These are phyloP conservation scores for Sporothrix schenckii DNA, from an alignment of 2,329 filamentous ascomycete species.

Conservation along the genomic window DNA sequence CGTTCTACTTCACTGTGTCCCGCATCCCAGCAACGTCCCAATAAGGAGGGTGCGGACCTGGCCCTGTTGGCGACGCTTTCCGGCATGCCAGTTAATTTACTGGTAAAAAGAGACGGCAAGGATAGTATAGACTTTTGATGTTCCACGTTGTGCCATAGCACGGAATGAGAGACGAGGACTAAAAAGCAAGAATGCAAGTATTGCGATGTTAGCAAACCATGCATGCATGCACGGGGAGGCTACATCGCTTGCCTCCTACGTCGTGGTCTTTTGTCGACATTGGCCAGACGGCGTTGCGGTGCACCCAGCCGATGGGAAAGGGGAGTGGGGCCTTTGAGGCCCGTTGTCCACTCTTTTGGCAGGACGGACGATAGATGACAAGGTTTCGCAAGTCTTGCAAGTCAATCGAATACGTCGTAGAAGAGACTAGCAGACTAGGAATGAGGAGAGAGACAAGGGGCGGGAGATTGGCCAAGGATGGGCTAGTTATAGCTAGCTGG, in stretches of 20 bases:
- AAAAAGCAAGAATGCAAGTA: neutral
- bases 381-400: neutral
- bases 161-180: neutral
- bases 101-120: constrained; percentile 13
- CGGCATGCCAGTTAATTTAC: constrained; percentile 16
- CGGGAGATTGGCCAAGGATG: constrained; percentile 21
- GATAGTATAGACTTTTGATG: neutral
- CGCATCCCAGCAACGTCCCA: neutral
- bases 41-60: constrained; percentile 10
- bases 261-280: neutral
- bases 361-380: neutral
- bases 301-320: constrained; percentile 26
- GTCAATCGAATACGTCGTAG: neutral
- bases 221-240: neutral
- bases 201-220: neutral
- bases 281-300: constrained; percentile 21
- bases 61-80: constrained; percentile 6
- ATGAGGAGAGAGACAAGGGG: constrained; percentile 12
- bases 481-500: neutral
- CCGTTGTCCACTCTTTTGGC: neutral
- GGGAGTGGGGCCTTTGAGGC: neutral
- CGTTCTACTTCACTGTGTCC: neutral
- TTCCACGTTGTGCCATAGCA: constrained; percentile 1
- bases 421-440: neutral
- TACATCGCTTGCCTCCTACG: neutral